Base-by-base conservation (phyloP, 1,139 yeast species). In the Debaryomyces fabryi region DNA sequence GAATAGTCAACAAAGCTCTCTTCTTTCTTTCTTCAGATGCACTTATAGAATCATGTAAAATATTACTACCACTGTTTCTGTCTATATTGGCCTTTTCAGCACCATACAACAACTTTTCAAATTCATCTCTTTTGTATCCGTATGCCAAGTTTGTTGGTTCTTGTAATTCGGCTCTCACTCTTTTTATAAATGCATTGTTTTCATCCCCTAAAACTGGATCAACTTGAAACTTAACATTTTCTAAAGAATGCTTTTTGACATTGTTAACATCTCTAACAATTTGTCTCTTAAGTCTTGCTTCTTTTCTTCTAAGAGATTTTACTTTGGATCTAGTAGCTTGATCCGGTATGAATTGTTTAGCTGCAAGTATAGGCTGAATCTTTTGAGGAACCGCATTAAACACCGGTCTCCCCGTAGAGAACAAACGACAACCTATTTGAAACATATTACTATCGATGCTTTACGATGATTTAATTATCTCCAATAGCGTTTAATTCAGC, bases 151-250 rank as follows among this genome's bases (percentile, higher is more conserved):
- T 81, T 45, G 72, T 69, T 15, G 87, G 85, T 58, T 85, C 89
- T 39, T 76, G 74, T 29, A 86, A 69, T 56, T 85, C 86, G 30
- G 88, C 81, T 56, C 77, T 74, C 48, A 91, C 74, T 64, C 96
- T 80, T 45, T 72, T 69, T 49, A 90, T 70, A 59, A 91, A 91
- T n/a, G 86, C 84, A 52, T 85, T 84, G 45, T 78, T 70, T 4
- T 81, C 67, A 47, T 78, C 79, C 8, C 97, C 97, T 50, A 90
- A 76, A 2, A 91, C 96, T 1, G 97, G 97, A 66, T 91, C 81
- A 23, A 75, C 79, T 44, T 63, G 54, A 56, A 69, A 75, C 47
- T 65, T 62, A 15, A 67, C 64, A 50, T 69, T 69, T 51, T 65
- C 59, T 33, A 62, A 52, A 16, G 65, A 60, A 48, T 72, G 71